A percentile compares a stretch with the other conserved stretches of the same genome.
Conservation (phyloP, 129 eudicot species). For the Flaveria robusta region DNA sequence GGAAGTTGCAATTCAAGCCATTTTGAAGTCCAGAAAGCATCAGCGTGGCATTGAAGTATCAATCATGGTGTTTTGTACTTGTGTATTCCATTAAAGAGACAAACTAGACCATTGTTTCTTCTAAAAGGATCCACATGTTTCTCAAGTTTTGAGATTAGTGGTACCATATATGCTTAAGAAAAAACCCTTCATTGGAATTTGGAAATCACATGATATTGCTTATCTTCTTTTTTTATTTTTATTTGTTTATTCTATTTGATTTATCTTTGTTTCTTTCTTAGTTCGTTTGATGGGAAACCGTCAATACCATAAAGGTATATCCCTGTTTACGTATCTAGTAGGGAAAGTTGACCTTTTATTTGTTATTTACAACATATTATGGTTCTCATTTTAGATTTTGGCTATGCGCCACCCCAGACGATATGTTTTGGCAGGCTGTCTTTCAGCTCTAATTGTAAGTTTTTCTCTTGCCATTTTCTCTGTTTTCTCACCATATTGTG, state of each 20-base stretch:
- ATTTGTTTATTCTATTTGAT: neutral
- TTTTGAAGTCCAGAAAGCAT: neutral
- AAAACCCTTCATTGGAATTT: constrained; percentile 17
- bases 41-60: neutral
- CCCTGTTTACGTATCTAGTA: neutral
- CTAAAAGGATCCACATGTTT: neutral
- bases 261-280: neutral
- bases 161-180: constrained; percentile 20
- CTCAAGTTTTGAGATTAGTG: constrained; percentile 3
- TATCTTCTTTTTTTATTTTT: neutral
- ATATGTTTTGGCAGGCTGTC: constrained; percentile 91
- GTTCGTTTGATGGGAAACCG: constrained; percentile 2
- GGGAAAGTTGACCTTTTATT: neutral
- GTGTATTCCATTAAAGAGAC: constrained; percentile 8
- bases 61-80: neutral
- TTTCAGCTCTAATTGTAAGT: constrained; percentile 80
- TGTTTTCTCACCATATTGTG: neutral
- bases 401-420: constrained; percentile 99
- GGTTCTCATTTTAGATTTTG: constrained; percentile 60
- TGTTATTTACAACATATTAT: constrained; percentile 12
- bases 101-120: neutral
- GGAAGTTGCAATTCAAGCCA: neutral
- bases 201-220: constrained; percentile 19
- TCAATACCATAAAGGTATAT: neutral
- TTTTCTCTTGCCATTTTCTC: neutral